Evolutionary conservation across 2,329 filamentous ascomycete species (phyloP), one percentile per base, ranked within the genome.

Genomic region (Pseudogymnoascus sp.): DNA sequence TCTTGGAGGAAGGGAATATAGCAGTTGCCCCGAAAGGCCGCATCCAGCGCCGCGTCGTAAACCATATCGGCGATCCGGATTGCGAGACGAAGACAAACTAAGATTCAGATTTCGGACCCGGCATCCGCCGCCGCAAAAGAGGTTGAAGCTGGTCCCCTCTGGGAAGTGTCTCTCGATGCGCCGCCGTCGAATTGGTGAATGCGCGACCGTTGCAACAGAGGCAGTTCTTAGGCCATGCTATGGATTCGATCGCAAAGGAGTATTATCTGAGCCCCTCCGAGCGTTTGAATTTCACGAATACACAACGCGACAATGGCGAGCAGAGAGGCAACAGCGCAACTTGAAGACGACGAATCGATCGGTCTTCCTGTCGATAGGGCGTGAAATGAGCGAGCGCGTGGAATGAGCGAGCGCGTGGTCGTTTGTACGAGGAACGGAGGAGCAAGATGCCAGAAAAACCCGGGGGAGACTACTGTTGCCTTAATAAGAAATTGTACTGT

Each of bases 1-100:
- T 81, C 80, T 72, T 90, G 84, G 66, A 87, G 80, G 71, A 94
- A 93, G 4, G 91, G 91, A 61, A 80, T 67, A 14, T 84, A 83
- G 74, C 91, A 95, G 16, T 76, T 70, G 66, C 83, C 85, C 53
- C 64, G 66, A 56, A 56, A 56, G 50, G 50, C 50, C 12, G 28
- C 50, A 56, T 56, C 28, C 12, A 56, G 11, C 3, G 50, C 6
- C 31, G 50, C 8, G 50, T 56, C 11, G 50, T 56, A 56, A 56
- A 56, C 50, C 50, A 56, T 56, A 21, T 56, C 4, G 11, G 50
- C 50, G 50, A 33, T 56, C 16, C 5, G 28, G 11, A 56, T 12
- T 33, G 50, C 23, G 50, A 56, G 16, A 28, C 16, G 28, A 56
- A 8, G 28, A 25, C 28, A 35, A n/a, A 18, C 50, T 35, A 35